Base-by-base conservation (phyloP, 2,329 filamentous ascomycete species). In the Trichoderma koningii region DNA sequence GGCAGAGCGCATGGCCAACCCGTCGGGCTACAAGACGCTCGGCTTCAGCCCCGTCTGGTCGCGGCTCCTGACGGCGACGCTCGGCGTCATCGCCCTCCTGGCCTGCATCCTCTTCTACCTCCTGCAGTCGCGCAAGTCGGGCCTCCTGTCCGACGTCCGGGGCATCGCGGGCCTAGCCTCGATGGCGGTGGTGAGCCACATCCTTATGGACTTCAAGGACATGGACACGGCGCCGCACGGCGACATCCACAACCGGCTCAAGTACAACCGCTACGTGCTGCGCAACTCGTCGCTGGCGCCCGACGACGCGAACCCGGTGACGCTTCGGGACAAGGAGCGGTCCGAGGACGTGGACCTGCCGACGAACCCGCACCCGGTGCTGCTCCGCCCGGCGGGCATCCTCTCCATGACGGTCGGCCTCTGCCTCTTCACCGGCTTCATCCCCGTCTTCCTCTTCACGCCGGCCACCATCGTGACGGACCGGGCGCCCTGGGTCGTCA, bases 141-240 rank as follows among this genome's bases (percentile, higher is more conserved):
- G 89, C 0, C 79, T 92, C 17, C 75, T 87, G 3, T 85, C 85
- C 6, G 87, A 92, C 71, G 89, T 90, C 7, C 87, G 86, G 69
- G 89, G 89, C 6, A 90, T 92, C 59, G 88, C 89, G 1, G 89
- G 89, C 1, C 81, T 92, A 44, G 89, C 89, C 6, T 86, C 89
- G 64, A 91, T 92, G 89, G 89, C 89, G 10, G 89, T 90, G 3
- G 85, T 86, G 67, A 87, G 84, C 68, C 89, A 92, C 69, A 90
- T 92, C 72, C 77, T 92, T 68, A 87, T 87, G 76, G 89, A 92
- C 72, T 92, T 92, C 72, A 87, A 86, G 68, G 87, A 87, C 64
- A 85, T 90, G 76, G 89, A 92, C 72, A 85, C 86, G 1, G 88
- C 86, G 7, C 85, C 82, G 5, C 85, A 88, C 62, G 79, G 85